phyloP scores from a whole-genome alignment of 2,329 filamentous ascomycete species.

The Colletotrichum plurivorum region DNA sequence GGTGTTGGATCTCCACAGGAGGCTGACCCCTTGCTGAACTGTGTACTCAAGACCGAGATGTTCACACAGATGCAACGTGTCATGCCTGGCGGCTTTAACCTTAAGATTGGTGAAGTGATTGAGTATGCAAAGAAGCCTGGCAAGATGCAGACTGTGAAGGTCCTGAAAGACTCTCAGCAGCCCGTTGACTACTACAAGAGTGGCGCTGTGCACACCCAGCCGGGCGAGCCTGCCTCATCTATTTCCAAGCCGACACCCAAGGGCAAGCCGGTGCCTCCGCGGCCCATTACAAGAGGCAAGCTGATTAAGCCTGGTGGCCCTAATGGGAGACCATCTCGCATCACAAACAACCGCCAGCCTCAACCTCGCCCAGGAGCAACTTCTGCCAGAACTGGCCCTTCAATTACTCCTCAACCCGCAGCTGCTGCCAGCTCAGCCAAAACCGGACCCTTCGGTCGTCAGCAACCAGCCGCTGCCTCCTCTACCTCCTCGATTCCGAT shows the following conservation, averaged over 20 bases:
- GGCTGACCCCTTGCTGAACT: conserved; percentile 92
- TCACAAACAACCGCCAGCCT: conserved; percentile 64
- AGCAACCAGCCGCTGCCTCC: conserved; percentile 41
- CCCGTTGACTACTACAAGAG: conserved; percentile 93
- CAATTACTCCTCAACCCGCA: conserved; percentile 50
- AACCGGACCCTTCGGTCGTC: conserved; percentile 41
- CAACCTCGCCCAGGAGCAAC: conserved; percentile 59
- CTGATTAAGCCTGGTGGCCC: conserved; percentile 93
- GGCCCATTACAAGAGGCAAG: conserved; percentile 94
- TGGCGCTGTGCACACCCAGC: conserved; percentile 87
- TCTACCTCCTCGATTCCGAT: conserved; percentile 35
- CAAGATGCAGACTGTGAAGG: conserved; percentile 91
- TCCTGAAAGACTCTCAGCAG: conserved; percentile 86
- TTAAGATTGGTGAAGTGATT: conserved; percentile 87
- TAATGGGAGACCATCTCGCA: conserved; percentile 82
- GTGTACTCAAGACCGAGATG: conserved; percentile 96
- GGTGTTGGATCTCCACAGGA: conserved; percentile 92
- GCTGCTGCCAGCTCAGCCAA: conserved; percentile 48
- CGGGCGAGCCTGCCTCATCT: conserved; percentile 87
- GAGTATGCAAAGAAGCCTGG: conserved; percentile 99
- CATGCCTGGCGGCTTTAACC: conserved; percentile 83
- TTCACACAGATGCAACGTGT: conserved; percentile 90
- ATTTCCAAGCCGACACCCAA: conserved; percentile 88
- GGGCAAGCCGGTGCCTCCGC: conserved; percentile 86
- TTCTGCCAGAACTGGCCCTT: conserved; percentile 30